These are phyloP conservation scores for Thelephora terrestris DNA, from an alignment of 1,284 basidiomycete genomes.

Conservation along the genomic window DNA sequence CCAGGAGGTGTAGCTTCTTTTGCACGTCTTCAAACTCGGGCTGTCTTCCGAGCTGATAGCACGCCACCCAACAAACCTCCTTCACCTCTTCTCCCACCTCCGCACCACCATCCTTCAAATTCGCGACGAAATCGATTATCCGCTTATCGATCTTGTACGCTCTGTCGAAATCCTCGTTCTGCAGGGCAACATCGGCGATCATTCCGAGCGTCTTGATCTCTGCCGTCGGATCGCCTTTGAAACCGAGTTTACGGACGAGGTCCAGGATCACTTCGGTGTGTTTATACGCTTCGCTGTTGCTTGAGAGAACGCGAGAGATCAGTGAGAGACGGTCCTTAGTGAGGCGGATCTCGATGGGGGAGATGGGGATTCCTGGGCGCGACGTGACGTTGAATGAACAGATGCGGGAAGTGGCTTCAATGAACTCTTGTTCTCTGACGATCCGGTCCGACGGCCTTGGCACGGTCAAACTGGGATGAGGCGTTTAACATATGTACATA, in stretches of 20 bases:
- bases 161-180: slow-evolving; percentile 64
- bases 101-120: slow-evolving; percentile 30
- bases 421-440: slow-evolving; percentile 74
- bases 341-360: slow-evolving; percentile 85
- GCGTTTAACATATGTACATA: slow-evolving; percentile 1
- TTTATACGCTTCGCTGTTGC: slow-evolving; percentile 77
- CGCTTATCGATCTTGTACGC: slow-evolving; percentile 64
- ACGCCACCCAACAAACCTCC: slow-evolving; percentile 80
- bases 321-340: slow-evolving; percentile 79
- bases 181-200: slow-evolving; percentile 77
- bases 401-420: slow-evolving; percentile 86
- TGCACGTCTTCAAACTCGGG: slow-evolving; percentile 59
- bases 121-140: slow-evolving; percentile 56
- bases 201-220: slow-evolving; percentile 79
- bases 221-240: slow-evolving; percentile 55
- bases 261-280: slow-evolving; percentile 87
- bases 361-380: slow-evolving; percentile 63
- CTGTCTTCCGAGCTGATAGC: slow-evolving; percentile 78
- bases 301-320: slow-evolving; percentile 71
- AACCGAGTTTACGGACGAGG: slow-evolving; percentile 80
- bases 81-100: slow-evolving; percentile 45
- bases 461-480: slow-evolving; percentile 57
- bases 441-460: slow-evolving; percentile 55
- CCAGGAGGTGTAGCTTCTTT: slow-evolving; percentile 66
- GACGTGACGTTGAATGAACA: slow-evolving; percentile 75